These are phyloP conservation scores for Blastobotrys capitulatus DNA, from an alignment of 1,139 yeast species.

Conservation along the genomic window DNA sequence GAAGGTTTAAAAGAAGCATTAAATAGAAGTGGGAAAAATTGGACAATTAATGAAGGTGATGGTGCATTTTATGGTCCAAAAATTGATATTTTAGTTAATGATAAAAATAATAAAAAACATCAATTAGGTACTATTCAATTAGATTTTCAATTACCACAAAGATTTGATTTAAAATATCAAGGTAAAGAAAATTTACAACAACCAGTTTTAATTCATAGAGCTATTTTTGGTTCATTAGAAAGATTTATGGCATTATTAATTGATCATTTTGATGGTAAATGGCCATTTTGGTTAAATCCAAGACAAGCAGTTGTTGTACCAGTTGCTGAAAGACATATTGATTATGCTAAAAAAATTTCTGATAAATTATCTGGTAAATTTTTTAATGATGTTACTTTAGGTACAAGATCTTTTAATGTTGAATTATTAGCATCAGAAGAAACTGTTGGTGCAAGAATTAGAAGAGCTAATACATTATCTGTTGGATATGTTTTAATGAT, in stretches of 20 bases:
- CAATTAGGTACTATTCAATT: constrained; percentile 96
- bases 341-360: constrained; percentile 49
- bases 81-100: constrained; percentile 81
- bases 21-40: constrained; percentile 50
- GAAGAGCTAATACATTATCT: constrained; percentile 70
- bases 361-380: constrained; percentile 42
- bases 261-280: constrained; percentile 87
- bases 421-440: constrained; percentile 73
- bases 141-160: constrained; percentile 87
- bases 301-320: constrained; percentile 87
- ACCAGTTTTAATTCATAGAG: constrained; percentile 93
- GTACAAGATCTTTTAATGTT: constrained; percentile 60
- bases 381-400: constrained; percentile 31
- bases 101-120: constrained; percentile 76
- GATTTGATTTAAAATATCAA: constrained; percentile 66
- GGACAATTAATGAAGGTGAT: constrained; percentile 83
- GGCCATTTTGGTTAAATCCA: constrained; percentile 99
- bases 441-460: constrained; percentile 74
- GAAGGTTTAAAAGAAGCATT: constrained; percentile 60
- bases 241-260: constrained; percentile 85
- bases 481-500: constrained; percentile 76
- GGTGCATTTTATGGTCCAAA: constrained; percentile 98
- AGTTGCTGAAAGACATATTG: constrained; percentile 53
- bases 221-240: constrained; percentile 91
- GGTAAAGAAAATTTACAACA: constrained; percentile 6